Base-by-base conservation (phyloP, 2,329 filamentous ascomycete species). In the Tricladium varicosporioides region DNA sequence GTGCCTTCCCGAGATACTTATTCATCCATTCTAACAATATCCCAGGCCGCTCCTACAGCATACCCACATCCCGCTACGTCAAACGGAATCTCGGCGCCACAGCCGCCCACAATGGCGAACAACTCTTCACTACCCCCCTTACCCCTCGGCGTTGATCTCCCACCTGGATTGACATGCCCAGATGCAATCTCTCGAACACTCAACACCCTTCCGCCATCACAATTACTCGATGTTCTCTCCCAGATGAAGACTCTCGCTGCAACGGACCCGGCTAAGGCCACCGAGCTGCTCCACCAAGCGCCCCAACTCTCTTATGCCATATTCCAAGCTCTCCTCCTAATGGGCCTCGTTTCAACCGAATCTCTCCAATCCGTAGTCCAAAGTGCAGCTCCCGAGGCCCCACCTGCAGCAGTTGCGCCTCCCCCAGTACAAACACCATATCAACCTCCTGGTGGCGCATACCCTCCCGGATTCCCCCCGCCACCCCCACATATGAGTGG, bases 221-320 rank as follows among this genome's bases (percentile, higher is more conserved):
- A 97, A 72, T 85, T 99, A 2, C 88, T 97, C 65, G 93, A 97
- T 65, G 92, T 97, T 56, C 84, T 99, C 59, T 86, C 87, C 8
- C 92, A 97, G 72, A 95, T 97, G 90, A 97, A 97, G 75, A 84
- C 86, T 2, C 80, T 97, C 11, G 91, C 91, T n/a, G 84, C 85
- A 51, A 84, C 81, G 19, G 92, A 97, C 66, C 92, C 93, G 1
- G 80, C 82, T 16, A 89, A 91, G 69, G 92, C 92, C 2, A 92
- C 88, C 0, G 91, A 96, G 69, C 84, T 97, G 43, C 83, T 99
- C 44, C 82, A 88, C 60, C 88, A 93, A 75, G 92, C 92, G 1
- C 94, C 94, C 0, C 94, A 99, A 74, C 85, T 99, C 46, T 86
- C 91, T 4, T 97, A 96, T 68, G 94, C 94, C 57, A 88, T 97